Base-by-base conservation (phyloP, 148 eudicot species). In the Fagopyrum esculentum region DNA sequence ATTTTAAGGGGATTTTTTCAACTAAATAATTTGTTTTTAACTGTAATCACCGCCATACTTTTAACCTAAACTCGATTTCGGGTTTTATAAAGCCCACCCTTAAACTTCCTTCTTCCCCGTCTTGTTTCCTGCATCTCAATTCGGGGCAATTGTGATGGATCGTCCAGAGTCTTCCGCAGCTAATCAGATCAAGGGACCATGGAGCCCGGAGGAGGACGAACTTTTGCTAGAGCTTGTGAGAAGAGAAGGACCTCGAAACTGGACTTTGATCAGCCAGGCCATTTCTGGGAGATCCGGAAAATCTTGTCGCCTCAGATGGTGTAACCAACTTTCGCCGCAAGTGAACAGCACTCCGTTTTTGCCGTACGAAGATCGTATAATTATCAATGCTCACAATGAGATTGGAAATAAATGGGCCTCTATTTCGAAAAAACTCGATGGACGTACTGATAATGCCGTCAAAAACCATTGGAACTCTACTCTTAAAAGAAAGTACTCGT, bases 391-490 rank as follows among this genome's bases (percentile, higher is more conserved):
- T 6, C 90, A 87, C 73, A 82, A 81, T 4, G 57, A 44, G 80
- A 64, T 79, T 44, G 88, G 90, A 3, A 87, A 87, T 78, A 83
- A 83, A 76, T 87, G 90, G 90, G 86, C 90, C 19, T 81, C 88
- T 8, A 87, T 87, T 43, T 86, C 90, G 19, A 84, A 86, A 1
- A 43, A 85, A n/a, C 77, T 87, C 8, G 70, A 78, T 5, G 87
- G 87, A 13, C 80, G 90, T 5, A 87, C 90, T 6, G 90, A 87
- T 68, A 87, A 87, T 81, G 90, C 90, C 22, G 80, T 86, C 5
- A 86, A 86, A 73, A 86, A 86, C 78, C 89, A 86, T 57, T 86
- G 89, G 89, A 87, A 87, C 71, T 83, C 85, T 4, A 87, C 90
- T 0, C 82, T 87, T 30, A 87, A 87, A 79, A 74, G 90, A 0